Evolutionary conservation across 352 stramenopile species (phyloP).

Genomic region (Globisporangium spiculum): DNA sequence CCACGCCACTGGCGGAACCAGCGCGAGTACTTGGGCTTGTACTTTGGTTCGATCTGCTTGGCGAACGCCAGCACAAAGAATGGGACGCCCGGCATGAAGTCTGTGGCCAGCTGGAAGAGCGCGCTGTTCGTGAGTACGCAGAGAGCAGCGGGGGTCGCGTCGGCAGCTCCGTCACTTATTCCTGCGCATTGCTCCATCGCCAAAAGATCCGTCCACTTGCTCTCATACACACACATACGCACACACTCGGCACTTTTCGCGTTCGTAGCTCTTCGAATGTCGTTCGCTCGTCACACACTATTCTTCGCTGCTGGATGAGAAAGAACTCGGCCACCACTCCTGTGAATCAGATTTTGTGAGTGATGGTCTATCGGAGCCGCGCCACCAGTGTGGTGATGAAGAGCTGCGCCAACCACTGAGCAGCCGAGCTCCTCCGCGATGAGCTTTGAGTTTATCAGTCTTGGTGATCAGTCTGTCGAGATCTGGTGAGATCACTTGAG

Average conservation of each 20-base stretch:
- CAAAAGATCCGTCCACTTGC: background rate
- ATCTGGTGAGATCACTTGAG: constrained; percentile 12
- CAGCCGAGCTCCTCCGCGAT: constrained; percentile 28
- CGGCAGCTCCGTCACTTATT: background rate
- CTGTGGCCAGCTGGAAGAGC: constrained; percentile 5
- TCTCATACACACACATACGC: background rate
- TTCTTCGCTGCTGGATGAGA: background rate
- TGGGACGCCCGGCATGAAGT: background rate
- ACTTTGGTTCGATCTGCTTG: constrained; percentile 2
- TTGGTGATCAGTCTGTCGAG: constrained; percentile 6
- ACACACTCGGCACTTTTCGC: background rate
- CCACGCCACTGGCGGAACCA: constrained; percentile 10
- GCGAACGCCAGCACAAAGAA: constrained; percentile 8
- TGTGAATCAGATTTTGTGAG: too few relatives aligned
- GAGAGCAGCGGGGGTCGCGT: background rate
- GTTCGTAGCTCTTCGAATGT: background rate
- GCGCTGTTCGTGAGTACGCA: constrained; percentile 10
- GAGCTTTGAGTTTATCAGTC: constrained; percentile 17
- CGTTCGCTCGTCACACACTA: background rate
- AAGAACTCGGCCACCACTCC: background rate
- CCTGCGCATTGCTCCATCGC: background rate
- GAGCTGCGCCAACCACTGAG: background rate
- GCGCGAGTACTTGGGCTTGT: constrained; percentile 10
- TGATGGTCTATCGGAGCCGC: too few relatives aligned
- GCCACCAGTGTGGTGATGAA: too few relatives aligned